A percentile compares a stretch with the other conserved stretches of the same genome.
These are phyloP conservation scores for Aspergillus sclerotiicarbonarius DNA, from an alignment of 495 filamentous ascomycete species.

Conservation along the genomic window DNA sequence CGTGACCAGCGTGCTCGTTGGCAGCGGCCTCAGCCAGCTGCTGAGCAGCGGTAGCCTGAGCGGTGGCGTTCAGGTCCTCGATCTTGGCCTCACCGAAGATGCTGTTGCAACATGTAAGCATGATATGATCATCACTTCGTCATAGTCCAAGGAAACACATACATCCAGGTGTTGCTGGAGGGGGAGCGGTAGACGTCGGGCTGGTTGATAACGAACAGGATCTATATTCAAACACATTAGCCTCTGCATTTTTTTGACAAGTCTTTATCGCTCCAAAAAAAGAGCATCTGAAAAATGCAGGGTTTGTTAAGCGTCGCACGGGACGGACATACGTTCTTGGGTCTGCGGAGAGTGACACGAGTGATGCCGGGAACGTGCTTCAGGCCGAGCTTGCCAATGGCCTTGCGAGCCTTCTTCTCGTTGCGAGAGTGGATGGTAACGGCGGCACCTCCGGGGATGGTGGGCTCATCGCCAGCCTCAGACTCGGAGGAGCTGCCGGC, in stretches of 20 bases:
- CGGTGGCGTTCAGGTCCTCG: conserved; percentile 97
- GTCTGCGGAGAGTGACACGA: conserved; percentile 91
- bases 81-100: conserved; percentile 99
- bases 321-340: conserved; percentile 78
- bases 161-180: conserved; percentile 99
- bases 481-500: conserved; percentile 76
- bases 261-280: not conserved
- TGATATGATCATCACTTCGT: conserved; percentile 1
- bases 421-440: conserved; percentile 94
- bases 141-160: conserved; percentile 36
- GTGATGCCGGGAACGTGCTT: conserved; percentile 97
- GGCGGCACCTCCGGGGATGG: conserved; percentile 79
- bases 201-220: conserved; percentile 99
- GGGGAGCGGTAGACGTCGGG: conserved; percentile 99
- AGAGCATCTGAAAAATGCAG: not conserved
- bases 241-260: not conserved
- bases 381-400: conserved; percentile 95
- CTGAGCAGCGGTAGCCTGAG: conserved; percentile 89
- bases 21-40: conserved; percentile 82
- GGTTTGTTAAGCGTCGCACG: not conserved
- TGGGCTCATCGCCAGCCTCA: conserved; percentile 65
- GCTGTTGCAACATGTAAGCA: conserved; percentile 48
- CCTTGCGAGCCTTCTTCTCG: conserved; percentile 99
- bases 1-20: conserved; percentile 72
- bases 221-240: conserved; percentile 51